phyloP scores from a whole-genome alignment of 306 rosid species.

The Vicia villosa region DNA sequence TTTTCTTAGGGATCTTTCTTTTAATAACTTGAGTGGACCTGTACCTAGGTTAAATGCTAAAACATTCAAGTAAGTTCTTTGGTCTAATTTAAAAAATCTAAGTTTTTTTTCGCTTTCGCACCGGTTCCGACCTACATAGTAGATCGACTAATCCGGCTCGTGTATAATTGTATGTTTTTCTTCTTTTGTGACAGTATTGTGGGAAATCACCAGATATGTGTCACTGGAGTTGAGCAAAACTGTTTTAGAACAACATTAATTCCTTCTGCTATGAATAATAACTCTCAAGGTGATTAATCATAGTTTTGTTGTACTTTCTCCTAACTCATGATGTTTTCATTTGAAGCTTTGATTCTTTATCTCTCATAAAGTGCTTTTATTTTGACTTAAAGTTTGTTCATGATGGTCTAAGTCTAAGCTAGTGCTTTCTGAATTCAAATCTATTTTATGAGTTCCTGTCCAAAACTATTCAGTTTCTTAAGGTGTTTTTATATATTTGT shows the following conservation, averaged over 20 bases:
- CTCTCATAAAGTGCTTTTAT: constrained; percentile 4
- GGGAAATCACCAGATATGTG: constrained; percentile 85
- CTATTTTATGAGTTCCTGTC: constrained; percentile 11
- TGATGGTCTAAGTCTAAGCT: constrained; percentile 11
- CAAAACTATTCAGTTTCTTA: constrained; percentile 1
- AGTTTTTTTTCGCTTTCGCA: too few species aligned
- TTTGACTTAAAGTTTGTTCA: constrained; percentile 39
- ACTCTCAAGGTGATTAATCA: constrained; percentile 70
- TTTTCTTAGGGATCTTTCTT: constrained; percentile 75
- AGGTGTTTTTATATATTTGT: constrained; percentile 8
- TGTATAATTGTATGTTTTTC: constrained; percentile 28
- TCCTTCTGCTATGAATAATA: constrained; percentile 48
- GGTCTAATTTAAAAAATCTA: not conserved
- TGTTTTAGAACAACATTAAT: constrained; percentile 58
- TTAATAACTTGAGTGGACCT: constrained; percentile 82
- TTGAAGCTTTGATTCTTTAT: constrained; percentile 24
- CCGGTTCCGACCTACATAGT: too few species aligned
- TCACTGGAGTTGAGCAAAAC: constrained; percentile 52
- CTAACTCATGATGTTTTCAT: constrained; percentile 28
- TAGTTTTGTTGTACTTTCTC: constrained; percentile 31
- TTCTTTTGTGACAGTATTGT: constrained; percentile 56
- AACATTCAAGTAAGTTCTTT: constrained; percentile 74
- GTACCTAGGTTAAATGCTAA: constrained; percentile 71
- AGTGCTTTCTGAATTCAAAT: constrained; percentile 9
- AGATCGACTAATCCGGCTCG: too few species aligned